Base-by-base conservation (phyloP, 148 eudicot species). In the Fagopyrum homotropicum region DNA sequence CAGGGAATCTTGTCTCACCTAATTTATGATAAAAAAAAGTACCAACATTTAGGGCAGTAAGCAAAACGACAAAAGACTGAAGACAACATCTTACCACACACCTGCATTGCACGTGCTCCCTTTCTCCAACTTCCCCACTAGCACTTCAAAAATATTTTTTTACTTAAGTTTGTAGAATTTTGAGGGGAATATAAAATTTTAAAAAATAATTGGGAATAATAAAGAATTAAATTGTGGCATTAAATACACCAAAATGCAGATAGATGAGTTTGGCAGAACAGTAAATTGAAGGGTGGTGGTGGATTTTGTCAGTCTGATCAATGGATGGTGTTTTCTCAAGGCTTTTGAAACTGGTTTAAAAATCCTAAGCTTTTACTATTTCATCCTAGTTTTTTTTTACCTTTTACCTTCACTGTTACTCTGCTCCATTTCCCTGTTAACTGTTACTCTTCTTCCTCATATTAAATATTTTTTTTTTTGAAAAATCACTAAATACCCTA, bases 21-120 rank as follows among this genome's bases (percentile, higher is more conserved):
- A 66, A 40, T 66, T 43, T 40, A 66, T 66, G 71, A 66, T 66
- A 35, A 66, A 63, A 64, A 64, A 40, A 66, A 66, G 71, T 66
- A 40, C 45, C 71, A 66, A 66, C 46, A 66, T 40, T 29, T 66
- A 66, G 47, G 14, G 78, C 83, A 80, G 78, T 68, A 73, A 68
- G 73, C 66, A 72, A 89, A 80, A 86, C 80, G 90, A 88, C 97
- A 86, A 82, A 88, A 61, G 54, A 76, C 72, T 76, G 77, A 75
- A 61, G 75, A 52, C 79, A 72, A 52, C 81, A 74, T 77, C 72
- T 73, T 76, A 76, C 77, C 59, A 19, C 76, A 72, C 85, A 87
- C 76, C 79, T 84, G 91, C 89, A 55, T 56, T 72, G 83, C 93
- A 91, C 85, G 89, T 91, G 89, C 86, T 80, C 76, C 80, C 84